phyloP scores from a whole-genome alignment of 2,329 filamentous ascomycete species.

The Claviceps maximensis region DNA sequence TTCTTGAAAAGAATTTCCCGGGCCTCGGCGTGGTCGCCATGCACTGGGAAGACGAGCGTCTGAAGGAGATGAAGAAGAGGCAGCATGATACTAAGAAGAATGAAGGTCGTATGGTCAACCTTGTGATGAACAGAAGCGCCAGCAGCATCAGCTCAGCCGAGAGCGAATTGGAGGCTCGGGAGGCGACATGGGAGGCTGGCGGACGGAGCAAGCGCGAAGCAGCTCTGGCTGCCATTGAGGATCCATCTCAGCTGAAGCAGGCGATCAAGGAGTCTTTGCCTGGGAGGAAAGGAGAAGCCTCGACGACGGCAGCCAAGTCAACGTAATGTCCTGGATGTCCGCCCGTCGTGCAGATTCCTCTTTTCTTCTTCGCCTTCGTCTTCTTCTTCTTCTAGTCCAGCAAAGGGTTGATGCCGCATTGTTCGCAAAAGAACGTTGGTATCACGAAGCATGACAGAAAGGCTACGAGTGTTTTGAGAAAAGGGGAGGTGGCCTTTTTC shows the following conservation, averaged over 20 bases:
- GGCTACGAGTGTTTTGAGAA: no score
- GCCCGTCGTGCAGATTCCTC: no score
- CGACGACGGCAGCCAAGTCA: background rate
- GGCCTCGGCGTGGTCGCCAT: conserved; percentile 62
- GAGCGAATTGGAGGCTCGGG: conserved; percentile 35
- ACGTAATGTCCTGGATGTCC: background rate
- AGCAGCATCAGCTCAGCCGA: conserved; percentile 40
- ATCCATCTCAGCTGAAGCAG: conserved; percentile 32
- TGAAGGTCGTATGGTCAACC: conserved; percentile 35
- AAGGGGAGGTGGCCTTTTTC: no score
- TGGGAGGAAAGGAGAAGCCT: conserved; percentile 8
- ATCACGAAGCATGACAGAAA: no score
- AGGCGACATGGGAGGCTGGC: conserved; percentile 24
- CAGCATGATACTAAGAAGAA: conserved; percentile 64
- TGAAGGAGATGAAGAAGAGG: conserved; percentile 60
- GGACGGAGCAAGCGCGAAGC: conserved; percentile 39
- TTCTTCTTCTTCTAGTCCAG: no score
- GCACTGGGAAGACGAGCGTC: conserved; percentile 65
- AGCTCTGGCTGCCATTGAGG: conserved; percentile 36
- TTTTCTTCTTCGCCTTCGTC: no score
- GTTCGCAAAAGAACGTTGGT: no score
- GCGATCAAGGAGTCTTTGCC: conserved; percentile 17
- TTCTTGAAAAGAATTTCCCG: conserved; percentile 60
- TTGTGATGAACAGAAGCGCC: conserved; percentile 44
- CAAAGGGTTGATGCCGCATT: no score